These are phyloP conservation scores for Solanum bukasovii DNA, from an alignment of 257 asterid genomes.

Conservation along the genomic window DNA sequence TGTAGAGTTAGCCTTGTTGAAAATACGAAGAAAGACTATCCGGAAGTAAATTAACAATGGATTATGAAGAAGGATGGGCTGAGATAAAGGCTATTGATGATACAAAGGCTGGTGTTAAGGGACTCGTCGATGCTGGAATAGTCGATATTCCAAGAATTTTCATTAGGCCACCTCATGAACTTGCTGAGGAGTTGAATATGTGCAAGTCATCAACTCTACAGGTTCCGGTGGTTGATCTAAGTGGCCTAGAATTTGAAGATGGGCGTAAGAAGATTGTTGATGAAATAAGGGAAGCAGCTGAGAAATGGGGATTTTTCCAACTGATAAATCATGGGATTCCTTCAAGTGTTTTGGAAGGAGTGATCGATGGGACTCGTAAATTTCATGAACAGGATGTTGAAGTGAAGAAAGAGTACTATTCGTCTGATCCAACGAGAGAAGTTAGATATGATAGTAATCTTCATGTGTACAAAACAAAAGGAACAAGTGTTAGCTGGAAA, in stretches of 20 bases:
- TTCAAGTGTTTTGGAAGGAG: conserved; percentile 25
- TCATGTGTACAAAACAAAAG: conserved; percentile 29
- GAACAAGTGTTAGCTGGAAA: conserved; percentile 52
- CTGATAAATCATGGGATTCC: conserved; percentile 3
- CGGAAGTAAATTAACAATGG: background rate
- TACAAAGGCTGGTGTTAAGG: background rate
- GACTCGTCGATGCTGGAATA: too few species aligned
- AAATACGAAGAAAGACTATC: too few species aligned
- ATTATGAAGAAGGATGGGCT: background rate
- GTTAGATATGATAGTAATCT: conserved; percentile 46
- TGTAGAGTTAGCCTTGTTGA: background rate
- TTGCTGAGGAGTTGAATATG: conserved; percentile 17
- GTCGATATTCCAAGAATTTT: conserved; percentile 14
- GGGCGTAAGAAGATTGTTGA: too few species aligned
- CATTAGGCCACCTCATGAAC: conserved; percentile 25
- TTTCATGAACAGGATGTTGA: conserved; percentile 59
- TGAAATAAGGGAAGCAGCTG: too few species aligned
- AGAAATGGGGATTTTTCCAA: too few species aligned
- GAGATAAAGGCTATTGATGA: too few species aligned
- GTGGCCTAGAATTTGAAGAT: background rate
- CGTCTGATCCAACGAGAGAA: conserved; percentile 13
- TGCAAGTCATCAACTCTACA: background rate
- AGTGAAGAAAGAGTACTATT: conserved; percentile 28
- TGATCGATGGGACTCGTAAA: conserved; percentile 34
- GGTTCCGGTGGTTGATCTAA: background rate